Evolutionary conservation across 768 basidiomycete species (phyloP).

Genomic region (Tricholoma saponaceum): DNA sequence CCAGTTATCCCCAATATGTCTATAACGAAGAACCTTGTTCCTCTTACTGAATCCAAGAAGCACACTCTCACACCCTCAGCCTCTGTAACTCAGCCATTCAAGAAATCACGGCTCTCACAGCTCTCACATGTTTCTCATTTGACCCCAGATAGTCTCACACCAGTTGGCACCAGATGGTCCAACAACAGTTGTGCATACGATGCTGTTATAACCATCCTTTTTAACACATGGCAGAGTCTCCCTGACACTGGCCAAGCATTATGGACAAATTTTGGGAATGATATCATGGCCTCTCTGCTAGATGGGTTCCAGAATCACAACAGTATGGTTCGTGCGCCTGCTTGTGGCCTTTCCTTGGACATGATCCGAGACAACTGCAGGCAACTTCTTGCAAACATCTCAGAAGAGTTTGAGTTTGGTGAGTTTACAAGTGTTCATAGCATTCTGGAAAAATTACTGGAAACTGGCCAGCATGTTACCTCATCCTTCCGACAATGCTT

Average conservation of each 20-base stretch:
- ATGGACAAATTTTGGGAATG: background rate
- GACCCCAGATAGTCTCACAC: background rate
- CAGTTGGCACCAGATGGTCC: conserved; percentile 15
- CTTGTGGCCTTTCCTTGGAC: background rate
- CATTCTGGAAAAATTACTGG: background rate
- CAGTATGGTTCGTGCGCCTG: background rate
- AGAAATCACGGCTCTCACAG: too few species aligned
- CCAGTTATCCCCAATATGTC: background rate
- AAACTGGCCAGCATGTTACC: background rate
- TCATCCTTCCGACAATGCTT: background rate
- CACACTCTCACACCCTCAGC: background rate
- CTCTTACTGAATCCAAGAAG: background rate
- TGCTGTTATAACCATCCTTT: conserved; percentile 16
- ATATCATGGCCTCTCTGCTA: background rate
- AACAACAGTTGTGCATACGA: conserved; percentile 27
- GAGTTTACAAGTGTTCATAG: background rate
- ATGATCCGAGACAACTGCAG: background rate
- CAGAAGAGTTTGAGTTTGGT: background rate
- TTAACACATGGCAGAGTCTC: conserved; percentile 12
- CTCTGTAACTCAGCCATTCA: too few species aligned
- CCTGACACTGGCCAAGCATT: background rate
- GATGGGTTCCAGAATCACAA: background rate
- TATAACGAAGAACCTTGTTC: background rate
- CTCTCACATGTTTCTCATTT: too few species aligned
- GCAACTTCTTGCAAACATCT: background rate